Base-by-base conservation (phyloP, 768 basidiomycete species). In the Boletus huronensis region DNA sequence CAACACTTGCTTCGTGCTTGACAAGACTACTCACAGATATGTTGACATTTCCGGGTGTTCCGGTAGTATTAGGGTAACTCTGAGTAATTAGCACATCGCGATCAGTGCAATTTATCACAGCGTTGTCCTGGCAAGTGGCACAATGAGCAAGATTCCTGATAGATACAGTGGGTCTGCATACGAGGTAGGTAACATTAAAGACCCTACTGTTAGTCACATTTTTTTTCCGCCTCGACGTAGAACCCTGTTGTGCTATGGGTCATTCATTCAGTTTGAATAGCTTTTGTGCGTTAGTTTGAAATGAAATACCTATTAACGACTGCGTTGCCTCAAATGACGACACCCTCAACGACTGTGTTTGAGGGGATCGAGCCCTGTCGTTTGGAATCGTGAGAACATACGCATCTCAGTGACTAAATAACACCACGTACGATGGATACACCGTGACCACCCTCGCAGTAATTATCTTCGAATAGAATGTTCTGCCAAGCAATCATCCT, bases 401-500 rank as follows among this genome's bases (percentile, higher is more conserved):
- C 3, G 19, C 25, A 39, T 31, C 44, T 26, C n/a, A 13, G 13
- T 7, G 25, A 31, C 9, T 8, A 17, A 8, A 31, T 2, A 23
- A n/a, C 17, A 39, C 26, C 3, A 55, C 54, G 39, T 48, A 73
- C 75, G 26, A 87, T 75, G 5, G 82, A 84, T 56, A 85, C 80
- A 28, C 87, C 85, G 46, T 89, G 86, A 3, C 87, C 85, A 26
- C 75, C 75, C 3, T 70, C 67, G 68, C 86, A 87, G 23, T 65
- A 65, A 64, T 85, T 84, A 25, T 78, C 64, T 50, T 70, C 69
- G 70, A 87, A 75, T 25, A 70, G 36, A 42, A 82, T 79, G 57
- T 78, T 79, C 6, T 70, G 86, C 82, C 25, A 88, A 69, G 63
- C 84, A 87, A 60, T 88, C 85, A 54, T 88, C 83, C 77, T 69